Conservation (phyloP, 2,329 filamentous ascomycete species). For the Ceratocystis colombiana region DNA sequence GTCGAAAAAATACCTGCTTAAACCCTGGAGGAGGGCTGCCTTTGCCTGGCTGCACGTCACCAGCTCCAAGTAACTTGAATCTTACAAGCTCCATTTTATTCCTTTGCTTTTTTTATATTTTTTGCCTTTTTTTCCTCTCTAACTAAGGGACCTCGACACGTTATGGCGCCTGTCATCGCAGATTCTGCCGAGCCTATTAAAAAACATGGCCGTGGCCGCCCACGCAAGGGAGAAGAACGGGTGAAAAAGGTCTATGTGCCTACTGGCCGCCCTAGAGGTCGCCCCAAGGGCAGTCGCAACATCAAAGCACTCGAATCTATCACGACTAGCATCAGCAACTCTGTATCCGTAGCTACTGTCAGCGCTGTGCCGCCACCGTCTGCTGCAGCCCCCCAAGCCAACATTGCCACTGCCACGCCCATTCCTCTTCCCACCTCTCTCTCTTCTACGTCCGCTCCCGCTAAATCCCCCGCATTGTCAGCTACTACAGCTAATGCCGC, state of each 20-base stretch:
- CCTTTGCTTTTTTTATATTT: background rate
- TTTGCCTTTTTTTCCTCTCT: background rate
- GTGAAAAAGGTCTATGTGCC: conserved; percentile 34
- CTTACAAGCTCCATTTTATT: background rate
- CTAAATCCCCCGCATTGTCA: too few species aligned
- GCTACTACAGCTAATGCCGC: background rate
- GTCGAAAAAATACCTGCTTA: background rate
- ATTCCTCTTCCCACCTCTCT: background rate
- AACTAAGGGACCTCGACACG: background rate
- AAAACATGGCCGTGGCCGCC: conserved; percentile 33
- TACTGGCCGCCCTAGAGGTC: conserved; percentile 37
- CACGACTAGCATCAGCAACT: conserved; percentile 9
- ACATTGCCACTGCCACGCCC: background rate
- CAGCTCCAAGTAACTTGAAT: background rate
- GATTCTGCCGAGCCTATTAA: conserved; percentile 23
- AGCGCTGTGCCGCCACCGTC: background rate
- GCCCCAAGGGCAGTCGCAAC: conserved; percentile 34
- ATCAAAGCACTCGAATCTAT: conserved; percentile 26
- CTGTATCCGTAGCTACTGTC: background rate
- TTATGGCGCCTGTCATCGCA: conserved; percentile 26
- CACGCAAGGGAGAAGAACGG: conserved; percentile 36
- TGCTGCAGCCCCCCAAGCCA: background rate
- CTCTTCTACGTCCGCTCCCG: too few species aligned
- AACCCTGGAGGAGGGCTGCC: background rate
- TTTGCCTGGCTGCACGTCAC: background rate